These are phyloP conservation scores for Leccinum ochraceum DNA, from an alignment of 768 basidiomycete species.

Conservation along the genomic window DNA sequence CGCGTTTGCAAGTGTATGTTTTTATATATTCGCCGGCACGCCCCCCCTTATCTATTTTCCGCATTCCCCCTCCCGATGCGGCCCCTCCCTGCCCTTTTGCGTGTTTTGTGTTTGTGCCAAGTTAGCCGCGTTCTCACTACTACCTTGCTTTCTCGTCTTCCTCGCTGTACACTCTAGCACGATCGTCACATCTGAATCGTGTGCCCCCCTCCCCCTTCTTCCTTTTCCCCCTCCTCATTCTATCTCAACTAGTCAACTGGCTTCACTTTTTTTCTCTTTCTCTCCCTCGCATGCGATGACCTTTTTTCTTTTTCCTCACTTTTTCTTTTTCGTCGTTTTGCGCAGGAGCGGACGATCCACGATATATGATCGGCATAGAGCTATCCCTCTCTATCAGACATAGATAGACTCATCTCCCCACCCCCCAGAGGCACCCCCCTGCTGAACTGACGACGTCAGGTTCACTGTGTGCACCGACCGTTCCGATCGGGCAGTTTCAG, in stretches of 20 bases:
- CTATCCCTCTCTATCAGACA: background rate
- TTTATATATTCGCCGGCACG: background rate
- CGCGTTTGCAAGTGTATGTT: constrained; percentile 9
- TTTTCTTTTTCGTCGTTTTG: background rate
- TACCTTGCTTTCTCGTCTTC: constrained; percentile 4
- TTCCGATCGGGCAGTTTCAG: background rate
- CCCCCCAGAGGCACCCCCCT: background rate
- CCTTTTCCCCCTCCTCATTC: background rate
- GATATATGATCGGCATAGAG: constrained; percentile 23
- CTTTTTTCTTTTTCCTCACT: background rate
- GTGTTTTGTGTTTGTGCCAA: constrained; percentile 3
- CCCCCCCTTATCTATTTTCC: background rate
- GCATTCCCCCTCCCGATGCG: background rate
- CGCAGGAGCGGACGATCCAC: constrained; percentile 14
- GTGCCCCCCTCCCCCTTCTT: background rate
- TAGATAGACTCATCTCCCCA: constrained; percentile 10
- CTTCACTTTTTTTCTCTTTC: background rate
- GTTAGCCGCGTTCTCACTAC: background rate
- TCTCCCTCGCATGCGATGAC: constrained; percentile 5
- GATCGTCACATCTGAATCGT: constrained; percentile 2
- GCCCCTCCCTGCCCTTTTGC: constrained; percentile 1
- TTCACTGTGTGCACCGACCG: background rate
- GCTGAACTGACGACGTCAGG: background rate
- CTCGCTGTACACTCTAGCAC: constrained; percentile 24
- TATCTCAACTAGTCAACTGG: background rate